Percentiles rank a stretch among this genome's conserved stretches.
Evolutionary conservation across 116 monocot genomes (phyloP).

Genomic region (Cymodocea nodosa): DNA sequence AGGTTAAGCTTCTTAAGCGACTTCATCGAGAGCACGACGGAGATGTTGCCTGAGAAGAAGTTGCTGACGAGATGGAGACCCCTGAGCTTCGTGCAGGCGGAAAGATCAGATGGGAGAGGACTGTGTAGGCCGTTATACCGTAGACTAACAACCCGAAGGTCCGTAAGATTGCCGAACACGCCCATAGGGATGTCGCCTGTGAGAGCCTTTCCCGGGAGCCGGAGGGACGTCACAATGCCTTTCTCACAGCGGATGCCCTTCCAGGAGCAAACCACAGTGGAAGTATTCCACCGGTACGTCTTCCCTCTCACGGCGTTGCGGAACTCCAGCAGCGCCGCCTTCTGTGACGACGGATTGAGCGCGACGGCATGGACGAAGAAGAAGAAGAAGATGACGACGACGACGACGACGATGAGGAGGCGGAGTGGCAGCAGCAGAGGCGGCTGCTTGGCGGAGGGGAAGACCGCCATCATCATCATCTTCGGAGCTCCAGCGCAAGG

Average conservation of each 20-base stretch:
- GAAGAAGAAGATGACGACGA: slow-evolving; percentile 15
- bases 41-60: slow-evolving; percentile 33
- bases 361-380: slow-evolving; percentile 2
- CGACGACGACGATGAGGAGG: slow-evolving; percentile 4
- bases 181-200: slow-evolving; percentile 32
- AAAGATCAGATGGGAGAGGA: slow-evolving; percentile 41
- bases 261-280: slow-evolving; percentile 39
- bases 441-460: neutral
- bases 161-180: slow-evolving; percentile 39
- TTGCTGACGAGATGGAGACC: slow-evolving; percentile 37
- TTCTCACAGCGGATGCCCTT: slow-evolving; percentile 28
- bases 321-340: slow-evolving; percentile 32
- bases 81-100: slow-evolving; percentile 27
- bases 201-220: slow-evolving; percentile 44
- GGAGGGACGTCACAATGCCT: slow-evolving; percentile 35
- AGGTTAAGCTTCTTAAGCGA: slow-evolving; percentile 39
- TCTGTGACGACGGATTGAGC: slow-evolving; percentile 18
- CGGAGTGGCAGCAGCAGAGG: neutral
- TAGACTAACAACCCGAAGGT: slow-evolving; percentile 43
- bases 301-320: slow-evolving; percentile 26
- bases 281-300: slow-evolving; percentile 22
- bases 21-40: slow-evolving; percentile 16
- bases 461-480: neutral
- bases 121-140: slow-evolving; percentile 45
- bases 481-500: no score